Percentiles rank a stretch among this genome's conserved stretches.
Conservation (phyloP, 192 early-diverging fungal genomes). For the Dimargaris verticillata region DNA sequence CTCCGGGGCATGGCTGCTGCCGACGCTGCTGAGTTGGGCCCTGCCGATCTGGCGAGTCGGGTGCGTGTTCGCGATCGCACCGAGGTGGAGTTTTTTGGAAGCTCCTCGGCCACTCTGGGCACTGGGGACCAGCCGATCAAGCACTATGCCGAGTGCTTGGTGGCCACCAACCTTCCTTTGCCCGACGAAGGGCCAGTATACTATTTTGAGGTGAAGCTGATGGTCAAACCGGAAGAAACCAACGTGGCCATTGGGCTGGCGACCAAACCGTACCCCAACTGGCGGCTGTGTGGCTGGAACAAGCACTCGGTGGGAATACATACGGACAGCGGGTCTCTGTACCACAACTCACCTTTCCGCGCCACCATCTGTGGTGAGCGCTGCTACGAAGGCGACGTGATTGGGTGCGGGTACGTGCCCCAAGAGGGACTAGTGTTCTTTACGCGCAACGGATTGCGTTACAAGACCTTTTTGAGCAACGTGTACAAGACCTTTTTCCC, state of each 20-base stretch:
- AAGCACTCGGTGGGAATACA: slow-evolving; percentile 29
- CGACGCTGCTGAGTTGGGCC: slow-evolving; percentile 27
- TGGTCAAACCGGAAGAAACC: slow-evolving; percentile 19
- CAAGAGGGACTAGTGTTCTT: slow-evolving; percentile 56
- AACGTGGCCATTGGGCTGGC: slow-evolving; percentile 30
- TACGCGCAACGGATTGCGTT: slow-evolving; percentile 51
- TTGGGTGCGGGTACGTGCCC: slow-evolving; percentile 60
- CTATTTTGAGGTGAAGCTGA: slow-evolving; percentile 22
- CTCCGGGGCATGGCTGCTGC: too few species aligned
- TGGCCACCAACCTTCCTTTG: slow-evolving; percentile 64
- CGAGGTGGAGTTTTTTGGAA: neutral
- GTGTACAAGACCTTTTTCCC: slow-evolving; percentile 4
- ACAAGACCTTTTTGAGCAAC: slow-evolving; percentile 24
- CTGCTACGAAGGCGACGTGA: slow-evolving; percentile 54
- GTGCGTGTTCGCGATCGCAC: slow-evolving; percentile 28
- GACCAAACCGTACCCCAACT: slow-evolving; percentile 31
- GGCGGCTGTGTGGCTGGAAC: slow-evolving; percentile 30
- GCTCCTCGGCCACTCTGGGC: slow-evolving; percentile 10
- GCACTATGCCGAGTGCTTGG: slow-evolving; percentile 13
- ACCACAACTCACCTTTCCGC: slow-evolving; percentile 33
- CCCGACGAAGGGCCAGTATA: slow-evolving; percentile 60
- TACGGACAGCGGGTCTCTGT: slow-evolving; percentile 21
- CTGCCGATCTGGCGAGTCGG: slow-evolving; percentile 50
- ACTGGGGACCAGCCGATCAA: neutral
- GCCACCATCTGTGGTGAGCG: slow-evolving; percentile 39